Base-by-base conservation (phyloP, 2,329 filamentous ascomycete genomes). In the Pyrenochaeta sp. region DNA sequence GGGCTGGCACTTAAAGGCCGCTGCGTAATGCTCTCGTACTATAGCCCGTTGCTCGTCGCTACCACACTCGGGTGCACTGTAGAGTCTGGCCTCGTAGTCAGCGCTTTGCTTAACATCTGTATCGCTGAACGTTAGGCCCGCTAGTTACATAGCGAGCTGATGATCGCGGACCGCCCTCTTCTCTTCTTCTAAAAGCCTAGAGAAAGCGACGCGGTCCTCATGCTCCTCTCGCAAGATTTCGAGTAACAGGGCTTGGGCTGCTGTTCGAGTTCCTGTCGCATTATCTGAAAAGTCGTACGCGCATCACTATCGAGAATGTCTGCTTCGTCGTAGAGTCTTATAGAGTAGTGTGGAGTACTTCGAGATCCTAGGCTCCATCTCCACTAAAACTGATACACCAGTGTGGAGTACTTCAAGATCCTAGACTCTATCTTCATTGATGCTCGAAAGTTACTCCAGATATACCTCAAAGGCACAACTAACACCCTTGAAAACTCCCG, bases 151-250 rank as follows among this genome's bases (percentile, higher is more conserved):
- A 14, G 58, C 60, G 12, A 64, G 45, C 10, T 54, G 37, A 21
- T 66, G 59, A 39, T 62, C 61, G 18, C 14, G n/a, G 7, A 45
- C 45, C 9, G 61, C 58, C 23, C 59, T 59, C 14, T 32, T 45
- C 41, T 65, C 60, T 41, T 61, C 56, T 17, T 47, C 45, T 2
- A 64, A 7, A 12, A 66, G 52, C 11, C 18, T 52, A 9, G 20
- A 31, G 29, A 59, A 58, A 14, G 33, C 46, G 10, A 54, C 30
- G 9, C 43, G 31, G 11, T 54, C 45, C 2, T 55, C 31, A 18
- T 55, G 39, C 23, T 63, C 59, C 1, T 37, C 27, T 27, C 35
- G 45, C 11, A 66, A 45, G 20, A 64, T 51, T 15, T 60, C 47
- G 11, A 63, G n/a, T 5, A 49, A 37, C 11, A 63, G 42, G 2